These are phyloP conservation scores for Zygnema circumcarinatum DNA, from an alignment of 139 green algal genomes.

Conservation along the genomic window DNA sequence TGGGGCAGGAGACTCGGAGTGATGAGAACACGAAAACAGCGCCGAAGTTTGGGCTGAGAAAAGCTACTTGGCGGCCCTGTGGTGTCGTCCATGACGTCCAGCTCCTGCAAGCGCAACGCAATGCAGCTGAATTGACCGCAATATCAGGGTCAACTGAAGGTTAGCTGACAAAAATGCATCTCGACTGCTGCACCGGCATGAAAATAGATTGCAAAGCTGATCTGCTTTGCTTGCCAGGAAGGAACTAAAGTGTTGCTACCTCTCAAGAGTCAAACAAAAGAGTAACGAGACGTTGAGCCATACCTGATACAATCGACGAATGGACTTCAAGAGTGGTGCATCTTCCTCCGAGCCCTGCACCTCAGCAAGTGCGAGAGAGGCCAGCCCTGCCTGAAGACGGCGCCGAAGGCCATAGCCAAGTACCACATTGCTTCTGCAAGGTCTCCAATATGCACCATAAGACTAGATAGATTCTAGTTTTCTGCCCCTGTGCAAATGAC, in stretches of 20 bases:
- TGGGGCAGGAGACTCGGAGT: not conserved
- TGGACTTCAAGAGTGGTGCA: not conserved
- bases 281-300: not conserved
- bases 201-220: not conserved
- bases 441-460: too few species aligned
- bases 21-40: constrained; percentile 21
- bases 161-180: not conserved
- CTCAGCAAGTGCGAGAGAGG: constrained; percentile 36
- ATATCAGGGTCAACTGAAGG: not conserved
- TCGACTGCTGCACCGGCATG: not conserved
- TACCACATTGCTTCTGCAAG: constrained; percentile 3
- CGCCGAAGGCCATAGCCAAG: not conserved
- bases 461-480: too few species aligned
- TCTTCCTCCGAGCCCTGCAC: constrained; percentile 50
- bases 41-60: constrained; percentile 29
- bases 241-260: not conserved
- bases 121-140: not conserved
- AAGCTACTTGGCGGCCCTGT: constrained; percentile 10
- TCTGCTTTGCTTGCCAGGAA: not conserved
- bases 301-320: constrained; percentile 6
- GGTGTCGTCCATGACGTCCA: constrained; percentile 28
- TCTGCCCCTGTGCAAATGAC: too few species aligned
- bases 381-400: not conserved
- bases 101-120: not conserved
- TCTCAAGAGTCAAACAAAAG: not conserved